Conservation (phyloP, 1,284 basidiomycete species). For the Erythrobasidium hasegawianum region DNA sequence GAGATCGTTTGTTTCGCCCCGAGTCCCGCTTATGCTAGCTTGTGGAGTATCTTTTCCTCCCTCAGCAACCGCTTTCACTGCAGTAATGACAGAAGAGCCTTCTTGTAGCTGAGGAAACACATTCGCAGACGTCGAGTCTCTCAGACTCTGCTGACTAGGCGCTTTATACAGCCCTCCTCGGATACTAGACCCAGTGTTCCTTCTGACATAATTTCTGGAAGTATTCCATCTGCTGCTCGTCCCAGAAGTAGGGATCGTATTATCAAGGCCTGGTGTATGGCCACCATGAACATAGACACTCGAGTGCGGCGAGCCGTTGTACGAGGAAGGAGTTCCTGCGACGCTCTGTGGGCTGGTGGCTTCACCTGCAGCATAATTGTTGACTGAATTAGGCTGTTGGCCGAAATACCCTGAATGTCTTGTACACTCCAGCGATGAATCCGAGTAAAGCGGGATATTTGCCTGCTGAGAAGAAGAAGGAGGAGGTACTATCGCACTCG, state of each 20-base stretch:
- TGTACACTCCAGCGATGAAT: neutral
- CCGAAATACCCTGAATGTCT: neutral
- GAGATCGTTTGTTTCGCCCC: too few relatives aligned
- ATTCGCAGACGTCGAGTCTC: too few relatives aligned
- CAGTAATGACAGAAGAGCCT: too few relatives aligned
- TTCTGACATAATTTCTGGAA: neutral
- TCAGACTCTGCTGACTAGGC: constrained; percentile 2
- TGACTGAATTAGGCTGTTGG: neutral
- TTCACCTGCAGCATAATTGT: too few relatives aligned
- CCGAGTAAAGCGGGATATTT: neutral
- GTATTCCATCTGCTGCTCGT: neutral
- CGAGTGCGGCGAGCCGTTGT: neutral
- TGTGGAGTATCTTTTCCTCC: too few relatives aligned
- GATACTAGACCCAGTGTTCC: neutral
- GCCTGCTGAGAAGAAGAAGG: too few relatives aligned
- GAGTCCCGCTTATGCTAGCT: too few relatives aligned
- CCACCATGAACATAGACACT: neutral
- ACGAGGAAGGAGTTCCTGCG: neutral
- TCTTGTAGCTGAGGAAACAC: too few relatives aligned
- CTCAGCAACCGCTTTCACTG: too few relatives aligned
- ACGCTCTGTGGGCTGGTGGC: neutral
- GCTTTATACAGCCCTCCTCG: neutral
- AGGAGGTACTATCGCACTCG: too few relatives aligned
- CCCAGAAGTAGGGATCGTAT: too few relatives aligned
- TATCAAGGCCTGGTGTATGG: neutral